phyloP scores from a whole-genome alignment of 805 yeast genomes.

The Ascoidea asiatica region DNA sequence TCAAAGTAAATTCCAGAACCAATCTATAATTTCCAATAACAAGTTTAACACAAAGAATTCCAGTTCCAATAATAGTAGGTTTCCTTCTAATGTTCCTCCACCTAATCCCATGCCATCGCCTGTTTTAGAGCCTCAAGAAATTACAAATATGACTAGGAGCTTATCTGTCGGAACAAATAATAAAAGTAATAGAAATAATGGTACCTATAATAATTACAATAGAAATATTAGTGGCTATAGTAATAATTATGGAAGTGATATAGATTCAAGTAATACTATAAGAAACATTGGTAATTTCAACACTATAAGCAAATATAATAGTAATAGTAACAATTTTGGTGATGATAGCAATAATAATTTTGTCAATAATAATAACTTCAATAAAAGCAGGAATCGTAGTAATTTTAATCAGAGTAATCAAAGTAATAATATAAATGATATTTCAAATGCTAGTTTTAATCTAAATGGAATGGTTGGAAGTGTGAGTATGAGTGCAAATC shows the following conservation, averaged over 20 bases:
- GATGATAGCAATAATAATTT: background rate
- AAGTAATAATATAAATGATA: background rate
- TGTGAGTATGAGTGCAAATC: background rate
- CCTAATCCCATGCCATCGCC: no score
- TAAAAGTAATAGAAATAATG: background rate
- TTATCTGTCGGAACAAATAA: no score
- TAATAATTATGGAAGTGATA: background rate
- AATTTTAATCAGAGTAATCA: background rate
- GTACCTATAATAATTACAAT: background rate
- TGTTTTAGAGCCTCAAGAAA: no score
- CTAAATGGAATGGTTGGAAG: background rate
- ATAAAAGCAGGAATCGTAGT: background rate
- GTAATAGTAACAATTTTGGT: background rate
- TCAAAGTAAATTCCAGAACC: no score
- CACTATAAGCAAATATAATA: background rate
- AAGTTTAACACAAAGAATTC: no score
- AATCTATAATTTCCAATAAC: no score
- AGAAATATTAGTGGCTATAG: background rate
- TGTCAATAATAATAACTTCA: background rate
- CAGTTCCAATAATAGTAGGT: no score
- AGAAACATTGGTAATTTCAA: background rate
- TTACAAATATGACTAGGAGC: no score
- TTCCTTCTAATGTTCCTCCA: no score
- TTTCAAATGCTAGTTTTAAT: background rate
- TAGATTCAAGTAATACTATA: background rate